phyloP scores from a whole-genome alignment of 225 moss, liverwort and hornwort genomes.

The Lunularia cruciata region DNA sequence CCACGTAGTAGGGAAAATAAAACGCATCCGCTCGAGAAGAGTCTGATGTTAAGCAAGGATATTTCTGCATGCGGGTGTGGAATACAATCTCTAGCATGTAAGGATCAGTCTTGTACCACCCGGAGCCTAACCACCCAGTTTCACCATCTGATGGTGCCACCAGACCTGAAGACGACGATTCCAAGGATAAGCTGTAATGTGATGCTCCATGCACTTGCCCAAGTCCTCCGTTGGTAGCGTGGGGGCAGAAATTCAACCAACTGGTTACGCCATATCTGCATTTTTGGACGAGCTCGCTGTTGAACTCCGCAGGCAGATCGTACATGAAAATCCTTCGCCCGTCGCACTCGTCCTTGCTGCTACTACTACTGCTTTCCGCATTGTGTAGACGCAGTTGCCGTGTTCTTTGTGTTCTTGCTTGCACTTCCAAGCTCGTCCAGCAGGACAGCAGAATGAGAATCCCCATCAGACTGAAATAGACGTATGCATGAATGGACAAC shows the following conservation, averaged over 20 bases:
- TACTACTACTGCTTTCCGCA: background rate
- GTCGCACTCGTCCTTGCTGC: conserved; percentile 42
- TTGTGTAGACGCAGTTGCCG: conserved; percentile 23
- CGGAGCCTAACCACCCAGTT: conserved; percentile 29
- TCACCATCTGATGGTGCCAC: background rate
- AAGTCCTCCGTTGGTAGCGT: conserved; percentile 48
- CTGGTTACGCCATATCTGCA: conserved; percentile 53
- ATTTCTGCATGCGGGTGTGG: conserved; percentile 43
- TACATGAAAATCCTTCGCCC: conserved; percentile 69
- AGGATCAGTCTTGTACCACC: conserved; percentile 45
- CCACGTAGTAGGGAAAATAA: conserved; percentile 44
- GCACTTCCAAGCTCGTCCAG: conserved; percentile 45
- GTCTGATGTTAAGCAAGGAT: conserved; percentile 34
- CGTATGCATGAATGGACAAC: conserved; percentile 35
- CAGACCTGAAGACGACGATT: background rate
- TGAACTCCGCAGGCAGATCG: conserved; percentile 59
- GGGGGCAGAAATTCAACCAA: conserved; percentile 76
- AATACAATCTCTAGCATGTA: conserved; percentile 48
- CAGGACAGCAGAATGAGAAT: conserved; percentile 37
- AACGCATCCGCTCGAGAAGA: conserved; percentile 37
- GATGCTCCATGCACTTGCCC: conserved; percentile 23
- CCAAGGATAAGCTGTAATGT: background rate
- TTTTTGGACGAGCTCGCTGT: conserved; percentile 44
- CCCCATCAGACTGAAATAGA: conserved; percentile 34
- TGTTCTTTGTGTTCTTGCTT: conserved; percentile 46